Evolutionary conservation across 768 basidiomycete species (phyloP), one percentile per base, ranked within the genome.

Genomic region (Russula olivacea): DNA sequence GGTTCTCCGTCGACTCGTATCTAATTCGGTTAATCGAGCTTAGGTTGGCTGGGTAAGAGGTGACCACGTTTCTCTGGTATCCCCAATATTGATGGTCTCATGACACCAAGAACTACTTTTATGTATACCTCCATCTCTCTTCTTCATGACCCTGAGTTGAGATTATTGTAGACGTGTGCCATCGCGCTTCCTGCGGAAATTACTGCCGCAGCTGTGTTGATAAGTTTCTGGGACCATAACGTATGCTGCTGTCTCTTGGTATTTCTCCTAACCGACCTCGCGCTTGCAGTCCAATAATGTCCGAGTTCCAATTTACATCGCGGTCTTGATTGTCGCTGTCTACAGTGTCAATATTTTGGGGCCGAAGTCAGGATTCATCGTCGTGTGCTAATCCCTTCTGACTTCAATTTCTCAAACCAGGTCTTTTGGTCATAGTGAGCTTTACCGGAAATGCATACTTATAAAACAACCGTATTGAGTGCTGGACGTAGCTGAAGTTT

Each of bases 31-130:
- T 12, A 17, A 48, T 34, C 9, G 28, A 1, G 25, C 23, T n/a
- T 52, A 67, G 66, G 66, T 67, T 40, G 66, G 66, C 51, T 67
- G 66, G 66, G 66, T 67, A 40, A 41, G 66, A 25, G 12, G 19
- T 15, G 28, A 25, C 49, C 28, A n/a, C 19, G 12, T 36, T 36
- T 41, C 32, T 53, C 25, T 21, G 23, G 21, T 45, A 28, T 23
- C 5, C 7, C 6, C n/a, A 8, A 28, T 49, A 23, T 32, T 67
- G 25, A 58, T 51, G 36, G n/a, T 28, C 21, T 30, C 23, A 3
- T 36, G 45, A 19, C 17, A 19, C 12, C 28, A 40, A 67, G 66
- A 67, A 67, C 49, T 66, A 66, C 53, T 66, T 67, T 19, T 65
- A 67, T 59, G 66, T 66, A 34, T 3, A 64, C 45, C 14, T 25